Conservation (phyloP, 768 basidiomycete species). For the Tricholoma matsutake region DNA sequence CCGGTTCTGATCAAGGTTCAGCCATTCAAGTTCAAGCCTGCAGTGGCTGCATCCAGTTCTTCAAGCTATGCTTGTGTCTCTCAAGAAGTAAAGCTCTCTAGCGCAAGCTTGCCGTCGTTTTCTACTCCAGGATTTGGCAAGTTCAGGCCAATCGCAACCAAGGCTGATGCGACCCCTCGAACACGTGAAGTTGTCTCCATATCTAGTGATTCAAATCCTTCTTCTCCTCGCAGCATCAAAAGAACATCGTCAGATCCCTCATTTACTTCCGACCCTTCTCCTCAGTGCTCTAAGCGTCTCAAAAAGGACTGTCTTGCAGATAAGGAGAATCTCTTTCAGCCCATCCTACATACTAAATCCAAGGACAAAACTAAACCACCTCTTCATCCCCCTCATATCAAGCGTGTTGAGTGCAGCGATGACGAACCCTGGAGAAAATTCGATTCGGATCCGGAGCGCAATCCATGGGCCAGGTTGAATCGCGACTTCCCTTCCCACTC, state of each 20-base stretch:
- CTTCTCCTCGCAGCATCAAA: conserved; percentile 32
- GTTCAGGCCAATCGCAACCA: conserved; percentile 12
- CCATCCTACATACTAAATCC: not conserved
- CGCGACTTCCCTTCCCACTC: conserved; percentile 21
- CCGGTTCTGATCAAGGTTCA: not conserved
- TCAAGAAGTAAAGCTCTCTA: conserved; percentile 24
- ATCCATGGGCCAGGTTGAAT: conserved; percentile 26
- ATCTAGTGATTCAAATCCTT: conserved; percentile 36
- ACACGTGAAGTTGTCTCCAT: conserved; percentile 29
- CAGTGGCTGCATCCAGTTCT: conserved; percentile 14
- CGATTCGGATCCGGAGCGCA: conserved; percentile 15
- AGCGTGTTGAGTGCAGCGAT: conserved; percentile 8
- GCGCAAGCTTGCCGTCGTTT: conserved; percentile 36
- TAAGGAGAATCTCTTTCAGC: conserved; percentile 33
- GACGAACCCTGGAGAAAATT: conserved; percentile 23
- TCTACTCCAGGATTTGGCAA: conserved; percentile 44
- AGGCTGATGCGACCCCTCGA: conserved; percentile 12
- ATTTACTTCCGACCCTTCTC: conserved; percentile 26
- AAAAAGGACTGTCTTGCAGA: conserved; percentile 25
- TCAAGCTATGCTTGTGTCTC: too few relatives aligned
- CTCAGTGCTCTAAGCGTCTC: conserved; percentile 31
- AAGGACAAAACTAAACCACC: conserved; percentile 19
- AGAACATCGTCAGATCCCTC: conserved; percentile 40
- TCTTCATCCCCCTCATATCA: not conserved
- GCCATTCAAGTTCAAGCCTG: conserved; percentile 47